Base-by-base conservation (phyloP, 805 yeast genomes). In the Pichia sporocuriosa region DNA sequence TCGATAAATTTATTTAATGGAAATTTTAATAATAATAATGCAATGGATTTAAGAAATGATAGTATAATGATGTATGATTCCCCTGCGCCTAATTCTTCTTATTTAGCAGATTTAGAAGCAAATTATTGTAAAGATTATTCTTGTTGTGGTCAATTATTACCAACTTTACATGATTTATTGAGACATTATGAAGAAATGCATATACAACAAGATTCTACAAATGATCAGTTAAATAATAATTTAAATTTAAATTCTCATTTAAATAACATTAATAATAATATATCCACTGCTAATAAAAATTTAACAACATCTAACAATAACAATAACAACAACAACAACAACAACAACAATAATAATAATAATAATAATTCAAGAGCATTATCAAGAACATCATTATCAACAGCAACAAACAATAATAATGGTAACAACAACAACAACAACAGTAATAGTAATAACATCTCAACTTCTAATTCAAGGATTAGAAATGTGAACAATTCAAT, bases 101-200 rank as follows among this genome's bases (percentile, higher is more conserved):
- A 90, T 60, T 70, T 93, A 47, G 96, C 97, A 16, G 86, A 85
- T 56, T 69, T 90, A 45, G 98, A 90, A 63, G 95, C 96, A 9
- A 89, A 89, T 61, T 93, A 90, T 64, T 93, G 98, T 63, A 85
- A 84, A 62, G 98, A 93, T 67, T 93, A 93, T 65, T 79, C 87
- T 39, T 93, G 98, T 65, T 93, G 98, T 67, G 98, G 97, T 23
- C 83, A 84, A 58, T 68, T 82, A 32, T 72, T 93, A 47, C 97
- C 97, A 25, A 89, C 96, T 11, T 68, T 93, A 50, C 98, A 93
- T 61, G 98, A 93, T 60, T 69, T 93, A 47, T 70, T 93, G 48
- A 78, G 93, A 53, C 98, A 93, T 62, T 93, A 93, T 61, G 98
- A 93, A 60, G 97, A 93, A 63, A 87, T 93, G 35, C 98, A 93